phyloP scores from a whole-genome alignment of 345 rosid genomes.

The Stellera chamaejasme region DNA sequence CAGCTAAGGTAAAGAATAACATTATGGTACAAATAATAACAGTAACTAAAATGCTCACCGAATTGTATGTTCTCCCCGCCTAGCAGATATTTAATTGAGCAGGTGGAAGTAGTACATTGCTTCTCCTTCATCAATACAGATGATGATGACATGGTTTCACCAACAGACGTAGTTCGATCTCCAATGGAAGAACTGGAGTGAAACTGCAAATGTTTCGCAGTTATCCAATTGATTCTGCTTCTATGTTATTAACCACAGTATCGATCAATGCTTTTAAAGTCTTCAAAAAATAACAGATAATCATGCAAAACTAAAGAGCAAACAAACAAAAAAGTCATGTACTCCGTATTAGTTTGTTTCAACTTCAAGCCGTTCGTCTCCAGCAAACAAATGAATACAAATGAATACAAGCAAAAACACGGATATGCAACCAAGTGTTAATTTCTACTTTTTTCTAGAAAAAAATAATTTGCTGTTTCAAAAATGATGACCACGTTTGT shows the following conservation, averaged over 20 bases:
- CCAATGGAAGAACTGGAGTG: slow-evolving; percentile 58
- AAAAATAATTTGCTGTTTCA: too few relatives aligned
- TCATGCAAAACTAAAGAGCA: too few relatives aligned
- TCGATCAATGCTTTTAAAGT: too few relatives aligned
- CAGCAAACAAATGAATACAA: too few relatives aligned
- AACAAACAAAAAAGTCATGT: too few relatives aligned
- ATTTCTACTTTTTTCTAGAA: too few relatives aligned
- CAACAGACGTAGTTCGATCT: slow-evolving; percentile 41
- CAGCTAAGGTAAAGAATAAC: slow-evolving; percentile 2
- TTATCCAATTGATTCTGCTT: slow-evolving; percentile 87
- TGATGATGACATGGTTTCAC: slow-evolving; percentile 42
- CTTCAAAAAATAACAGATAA: too few relatives aligned
- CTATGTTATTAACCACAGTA: slow-evolving; percentile 65
- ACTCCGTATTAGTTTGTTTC: too few relatives aligned
- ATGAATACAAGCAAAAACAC: too few relatives aligned
- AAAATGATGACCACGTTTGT: too few relatives aligned
- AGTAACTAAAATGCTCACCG: slow-evolving; percentile 43
- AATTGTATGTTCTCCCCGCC: slow-evolving; percentile 97
- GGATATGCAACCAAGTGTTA: too few relatives aligned
- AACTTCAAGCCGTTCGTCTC: background rate
- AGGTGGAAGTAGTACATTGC: slow-evolving; percentile 52
- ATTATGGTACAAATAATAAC: background rate
- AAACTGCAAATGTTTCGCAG: slow-evolving; percentile 75
- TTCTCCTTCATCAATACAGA: slow-evolving; percentile 51
- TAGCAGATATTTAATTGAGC: slow-evolving; percentile 78